Evolutionary conservation across 257 asterid species (phyloP).

Genomic region (Przewalskia tangutica): DNA sequence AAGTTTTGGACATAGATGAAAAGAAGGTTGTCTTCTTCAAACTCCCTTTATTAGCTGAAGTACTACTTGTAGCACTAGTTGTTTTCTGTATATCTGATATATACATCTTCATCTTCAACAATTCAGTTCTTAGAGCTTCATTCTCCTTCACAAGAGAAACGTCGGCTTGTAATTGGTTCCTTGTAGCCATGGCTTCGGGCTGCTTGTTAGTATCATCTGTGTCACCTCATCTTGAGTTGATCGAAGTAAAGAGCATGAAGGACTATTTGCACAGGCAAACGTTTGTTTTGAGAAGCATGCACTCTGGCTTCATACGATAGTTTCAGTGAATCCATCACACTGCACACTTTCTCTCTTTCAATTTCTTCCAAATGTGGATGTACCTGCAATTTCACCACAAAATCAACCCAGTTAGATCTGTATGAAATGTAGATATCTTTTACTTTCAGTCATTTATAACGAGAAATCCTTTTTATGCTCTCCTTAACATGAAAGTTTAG

Average conservation of each 20-base stretch:
- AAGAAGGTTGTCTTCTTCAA: constrained; percentile 50
- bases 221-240: constrained; percentile 71
- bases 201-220: constrained; percentile 20
- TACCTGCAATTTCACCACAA: constrained; percentile 30
- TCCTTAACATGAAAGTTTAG: no score
- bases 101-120: constrained; percentile 83
- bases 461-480: no score
- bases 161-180: constrained; percentile 63
- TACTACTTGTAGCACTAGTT: constrained; percentile 11
- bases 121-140: constrained; percentile 66
- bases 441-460: no score
- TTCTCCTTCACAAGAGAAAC: constrained; percentile 65
- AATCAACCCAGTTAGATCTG: background rate
- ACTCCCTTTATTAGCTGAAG: constrained; percentile 24
- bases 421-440: no score
- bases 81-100: constrained; percentile 49
- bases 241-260: constrained; percentile 87
- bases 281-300: constrained; percentile 93
- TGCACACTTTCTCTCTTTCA: constrained; percentile 84
- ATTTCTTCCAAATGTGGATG: constrained; percentile 86
- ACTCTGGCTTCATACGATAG: constrained; percentile 84
- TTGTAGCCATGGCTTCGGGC: constrained; percentile 42
- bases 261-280: constrained; percentile 86
- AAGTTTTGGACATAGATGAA: constrained; percentile 65
- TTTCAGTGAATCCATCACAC: constrained; percentile 84